Evolutionary conservation across 2,329 filamentous ascomycete species (phyloP).

Genomic region (Colletotrichum caudatum): DNA sequence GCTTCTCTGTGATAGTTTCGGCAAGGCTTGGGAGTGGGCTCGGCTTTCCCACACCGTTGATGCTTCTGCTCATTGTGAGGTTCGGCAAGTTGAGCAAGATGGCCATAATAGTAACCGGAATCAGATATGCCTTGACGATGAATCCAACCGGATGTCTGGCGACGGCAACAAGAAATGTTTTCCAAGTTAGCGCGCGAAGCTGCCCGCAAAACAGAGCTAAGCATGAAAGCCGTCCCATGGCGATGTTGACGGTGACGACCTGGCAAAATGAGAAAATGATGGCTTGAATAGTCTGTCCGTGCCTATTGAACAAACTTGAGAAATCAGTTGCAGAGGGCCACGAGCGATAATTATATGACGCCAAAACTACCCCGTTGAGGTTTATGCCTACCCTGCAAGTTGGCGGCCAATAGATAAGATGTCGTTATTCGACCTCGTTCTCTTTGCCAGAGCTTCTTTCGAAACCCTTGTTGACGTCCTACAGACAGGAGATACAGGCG

Average conservation of each 20-base stretch:
- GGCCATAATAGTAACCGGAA: background rate
- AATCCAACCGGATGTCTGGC: background rate
- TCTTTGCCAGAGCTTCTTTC: background rate
- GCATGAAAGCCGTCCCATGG: background rate
- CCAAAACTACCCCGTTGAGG: background rate
- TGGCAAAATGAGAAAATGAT: background rate
- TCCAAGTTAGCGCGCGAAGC: background rate
- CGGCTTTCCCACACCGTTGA: too few species aligned
- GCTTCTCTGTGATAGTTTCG: too few species aligned
- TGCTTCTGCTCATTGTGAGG: too few species aligned
- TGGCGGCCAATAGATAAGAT: background rate
- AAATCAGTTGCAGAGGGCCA: background rate
- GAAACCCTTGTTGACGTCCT: too few species aligned
- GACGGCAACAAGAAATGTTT: constrained; percentile 6
- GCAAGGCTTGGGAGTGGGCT: too few species aligned
- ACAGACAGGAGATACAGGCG: too few species aligned
- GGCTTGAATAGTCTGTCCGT: too few species aligned
- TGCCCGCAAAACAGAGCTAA: background rate
- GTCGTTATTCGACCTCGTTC: background rate
- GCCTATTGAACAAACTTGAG: too few species aligned
- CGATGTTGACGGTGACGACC: background rate
- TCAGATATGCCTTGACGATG: background rate
- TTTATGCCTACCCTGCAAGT: background rate
- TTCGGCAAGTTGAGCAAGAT: background rate
- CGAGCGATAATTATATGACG: background rate